Evolutionary conservation across 2,329 filamentous ascomycete genomes (phyloP).

Genomic region (Penicillium sumatraense): DNA sequence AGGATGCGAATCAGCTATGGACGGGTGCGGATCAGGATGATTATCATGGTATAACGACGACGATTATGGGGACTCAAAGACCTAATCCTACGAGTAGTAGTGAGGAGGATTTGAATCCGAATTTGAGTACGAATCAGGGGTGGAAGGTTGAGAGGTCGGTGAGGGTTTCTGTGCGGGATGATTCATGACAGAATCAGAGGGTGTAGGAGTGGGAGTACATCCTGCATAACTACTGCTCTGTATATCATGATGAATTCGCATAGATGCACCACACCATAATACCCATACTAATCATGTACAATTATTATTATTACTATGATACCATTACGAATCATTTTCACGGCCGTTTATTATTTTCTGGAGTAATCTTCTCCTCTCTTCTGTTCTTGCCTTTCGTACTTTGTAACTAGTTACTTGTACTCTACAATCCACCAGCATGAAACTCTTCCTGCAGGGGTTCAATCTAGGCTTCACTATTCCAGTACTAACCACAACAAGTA

Average conservation of each 20-base stretch:
- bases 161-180: slow-evolving; percentile 24
- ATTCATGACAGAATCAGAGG: too few species aligned
- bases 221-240: too few species aligned
- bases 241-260: neutral
- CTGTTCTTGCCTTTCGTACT: neutral
- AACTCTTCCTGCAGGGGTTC: neutral
- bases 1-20: slow-evolving; percentile 22
- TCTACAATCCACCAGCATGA: neutral
- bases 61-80: slow-evolving; percentile 23
- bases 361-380: neutral
- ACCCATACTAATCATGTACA: neutral
- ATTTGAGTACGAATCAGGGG: slow-evolving; percentile 19
- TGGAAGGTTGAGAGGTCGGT: slow-evolving; percentile 29
- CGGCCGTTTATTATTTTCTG: neutral
- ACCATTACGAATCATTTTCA: neutral
- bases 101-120: slow-evolving; percentile 27
- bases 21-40: slow-evolving; percentile 22
- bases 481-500: too few species aligned
- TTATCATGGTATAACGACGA: slow-evolving; percentile 28
- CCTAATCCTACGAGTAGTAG: slow-evolving; percentile 18
- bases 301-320: neutral
- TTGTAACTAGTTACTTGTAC: too few species aligned
- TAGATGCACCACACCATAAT: neutral
- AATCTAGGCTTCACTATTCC: too few species aligned
- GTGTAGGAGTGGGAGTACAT: too few species aligned